phyloP scores from a whole-genome alignment of 2,329 filamentous ascomycete genomes.

The Clarireedia monteithiana region DNA sequence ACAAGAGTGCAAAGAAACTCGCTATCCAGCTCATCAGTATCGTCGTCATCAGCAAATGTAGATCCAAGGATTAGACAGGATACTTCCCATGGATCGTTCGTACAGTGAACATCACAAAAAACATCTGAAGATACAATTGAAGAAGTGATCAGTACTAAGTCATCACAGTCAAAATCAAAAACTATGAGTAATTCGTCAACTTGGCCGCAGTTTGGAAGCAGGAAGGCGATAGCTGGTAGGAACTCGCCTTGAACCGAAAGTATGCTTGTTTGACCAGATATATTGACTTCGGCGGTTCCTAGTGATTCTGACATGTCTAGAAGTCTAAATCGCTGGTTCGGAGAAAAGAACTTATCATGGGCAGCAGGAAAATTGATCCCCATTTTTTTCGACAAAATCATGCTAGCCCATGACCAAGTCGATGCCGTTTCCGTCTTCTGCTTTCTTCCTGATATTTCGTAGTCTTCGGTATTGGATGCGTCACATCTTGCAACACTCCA shows the following conservation, averaged over 20 bases:
- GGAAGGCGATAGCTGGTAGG: background rate
- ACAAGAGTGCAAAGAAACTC: background rate
- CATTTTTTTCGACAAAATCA: background rate
- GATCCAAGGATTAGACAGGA: background rate
- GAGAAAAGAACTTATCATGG: background rate
- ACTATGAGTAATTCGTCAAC: background rate
- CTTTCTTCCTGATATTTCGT: background rate
- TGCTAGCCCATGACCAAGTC: background rate
- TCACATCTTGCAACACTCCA: background rate
- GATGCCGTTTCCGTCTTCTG: background rate
- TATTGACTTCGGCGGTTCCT: too few species aligned
- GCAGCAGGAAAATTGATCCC: background rate
- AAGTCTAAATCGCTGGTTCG: background rate
- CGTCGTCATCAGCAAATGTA: background rate
- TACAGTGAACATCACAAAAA: too few species aligned
- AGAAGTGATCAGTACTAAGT: background rate
- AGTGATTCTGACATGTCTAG: background rate
- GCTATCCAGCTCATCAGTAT: background rate
- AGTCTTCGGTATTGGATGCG: background rate
- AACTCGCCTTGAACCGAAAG: background rate
- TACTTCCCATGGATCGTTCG: background rate
- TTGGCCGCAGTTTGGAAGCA: too few species aligned
- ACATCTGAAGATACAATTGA: background rate
- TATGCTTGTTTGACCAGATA: background rate
- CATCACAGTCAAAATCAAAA: background rate